Evolutionary conservation across 2,329 filamentous ascomycete genomes (phyloP), one percentile per base, ranked within the genome.

Genomic region (Epichloe sp.): DNA sequence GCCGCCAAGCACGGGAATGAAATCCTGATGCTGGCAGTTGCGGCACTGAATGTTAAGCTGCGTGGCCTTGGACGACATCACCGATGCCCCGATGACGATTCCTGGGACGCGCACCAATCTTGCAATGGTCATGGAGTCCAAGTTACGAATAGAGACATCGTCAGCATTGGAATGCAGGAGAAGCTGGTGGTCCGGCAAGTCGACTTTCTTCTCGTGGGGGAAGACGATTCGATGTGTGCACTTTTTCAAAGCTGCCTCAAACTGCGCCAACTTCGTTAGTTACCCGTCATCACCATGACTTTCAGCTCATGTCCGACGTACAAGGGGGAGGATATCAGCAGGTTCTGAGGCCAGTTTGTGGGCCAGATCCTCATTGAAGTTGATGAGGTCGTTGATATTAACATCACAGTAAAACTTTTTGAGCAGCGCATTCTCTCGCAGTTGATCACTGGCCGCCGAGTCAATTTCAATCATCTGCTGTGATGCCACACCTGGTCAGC

Each of bases 331-430:
- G 51, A 95, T 86, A 52, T 97, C 90, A 44, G 85, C 85, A 4
- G 93, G 94, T 64, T 96, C 88, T 47, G 86, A 93, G 19, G 85
- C 86, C 55, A 98, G 76, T 63, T 84, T 83, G 67, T 97, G 88
- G 31, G 91, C 93, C 54, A 98, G 77, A 66, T 96, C 89, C 69
- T 97, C 91, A 63, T 95, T 93, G 71, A 90, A 97, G 55, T 86
- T 93, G 66, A 97, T 97, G 53, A 98, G 73, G 66, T 98, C 91
- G 55, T 86, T 88, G 60, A 98, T 88, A 66, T 98, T 90, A 64
- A 98, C 80, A 66, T 98, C 91, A 73, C 93, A 96, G 68, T 85
- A 96, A 71, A 89, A 97, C 61, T 90, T 89, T 66, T 95, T 93
- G 42, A 95, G 76, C 1, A 97, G 78, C 7, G 93, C 89, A 71